These are phyloP conservation scores for Priceomyces fermenticarens DNA, from an alignment of 805 yeast genomes.

Conservation along the genomic window DNA sequence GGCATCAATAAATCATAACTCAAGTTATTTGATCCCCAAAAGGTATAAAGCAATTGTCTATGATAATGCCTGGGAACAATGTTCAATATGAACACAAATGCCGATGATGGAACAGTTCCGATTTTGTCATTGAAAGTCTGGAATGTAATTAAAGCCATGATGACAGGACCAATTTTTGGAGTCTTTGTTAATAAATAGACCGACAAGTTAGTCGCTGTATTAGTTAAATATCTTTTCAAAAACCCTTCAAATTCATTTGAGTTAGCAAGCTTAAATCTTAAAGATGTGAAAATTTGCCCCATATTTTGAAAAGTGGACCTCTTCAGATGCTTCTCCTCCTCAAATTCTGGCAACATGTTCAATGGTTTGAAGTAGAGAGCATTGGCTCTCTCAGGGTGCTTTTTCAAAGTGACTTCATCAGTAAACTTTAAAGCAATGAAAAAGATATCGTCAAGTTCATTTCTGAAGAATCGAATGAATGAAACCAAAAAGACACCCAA, in stretches of 20 bases:
- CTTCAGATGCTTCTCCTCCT: neutral
- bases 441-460: slow-evolving; percentile 41
- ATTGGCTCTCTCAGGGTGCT: neutral
- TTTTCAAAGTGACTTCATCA: slow-evolving; percentile 19
- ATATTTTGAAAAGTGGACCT: neutral
- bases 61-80: slow-evolving; percentile 33
- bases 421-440: slow-evolving; percentile 34
- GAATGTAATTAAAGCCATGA: slow-evolving; percentile 43
- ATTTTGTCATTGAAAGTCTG: slow-evolving; percentile 40
- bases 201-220: slow-evolving; percentile 19
- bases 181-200: slow-evolving; percentile 32
- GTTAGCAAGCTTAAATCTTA: slow-evolving; percentile 10
- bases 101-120: slow-evolving; percentile 45
- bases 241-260: slow-evolving; percentile 20
- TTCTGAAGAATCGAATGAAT: slow-evolving; percentile 30
- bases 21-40: slow-evolving; percentile 46
- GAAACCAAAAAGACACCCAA: slow-evolving; percentile 39
- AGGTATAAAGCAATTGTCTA: slow-evolving; percentile 37
- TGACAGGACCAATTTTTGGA: slow-evolving; percentile 42
- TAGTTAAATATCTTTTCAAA: slow-evolving; percentile 20
- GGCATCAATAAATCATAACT: slow-evolving; percentile 48
- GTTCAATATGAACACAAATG: slow-evolving; percentile 32
- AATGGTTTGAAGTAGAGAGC: slow-evolving; percentile 13
- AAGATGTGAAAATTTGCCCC: neutral
- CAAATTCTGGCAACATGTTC: slow-evolving; percentile 9